A percentile compares a stretch with the other conserved stretches of the same genome.
phyloP scores from a whole-genome alignment of 345 rosid genomes.

The Geranium brycei region DNA sequence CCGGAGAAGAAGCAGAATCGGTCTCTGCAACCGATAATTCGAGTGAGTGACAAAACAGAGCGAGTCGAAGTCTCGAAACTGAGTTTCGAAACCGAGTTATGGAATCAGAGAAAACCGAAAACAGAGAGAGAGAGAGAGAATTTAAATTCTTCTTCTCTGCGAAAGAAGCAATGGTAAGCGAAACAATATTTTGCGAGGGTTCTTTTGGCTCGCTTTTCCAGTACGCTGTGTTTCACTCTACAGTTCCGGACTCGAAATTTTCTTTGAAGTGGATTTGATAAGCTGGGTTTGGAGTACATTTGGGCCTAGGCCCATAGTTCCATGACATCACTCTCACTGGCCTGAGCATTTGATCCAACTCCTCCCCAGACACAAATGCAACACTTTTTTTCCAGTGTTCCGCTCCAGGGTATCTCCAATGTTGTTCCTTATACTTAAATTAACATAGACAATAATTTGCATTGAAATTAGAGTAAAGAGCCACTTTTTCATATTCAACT shows the following conservation, averaged over 20 bases:
- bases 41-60: neutral
- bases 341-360: too few species aligned
- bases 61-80: neutral
- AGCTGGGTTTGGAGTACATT: neutral
- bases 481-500: too few species aligned
- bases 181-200: neutral
- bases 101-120: neutral
- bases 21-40: neutral
- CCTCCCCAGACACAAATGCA: too few species aligned
- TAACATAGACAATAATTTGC: too few species aligned
- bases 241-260: neutral
- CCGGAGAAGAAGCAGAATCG: neutral
- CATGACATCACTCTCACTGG: too few species aligned
- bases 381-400: too few species aligned
- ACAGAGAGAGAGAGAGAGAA: too few species aligned
- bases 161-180: neutral
- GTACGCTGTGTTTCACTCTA: neutral
- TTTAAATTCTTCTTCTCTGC: neutral
- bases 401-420: too few species aligned
- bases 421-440: too few species aligned
- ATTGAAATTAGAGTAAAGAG: too few species aligned
- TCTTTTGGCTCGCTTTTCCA: neutral
- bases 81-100: neutral
- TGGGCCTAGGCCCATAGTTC: too few species aligned
- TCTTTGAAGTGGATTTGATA: neutral